These are phyloP conservation scores for Teunomyces stri DNA, from an alignment of 805 yeast species.

Conservation along the genomic window DNA sequence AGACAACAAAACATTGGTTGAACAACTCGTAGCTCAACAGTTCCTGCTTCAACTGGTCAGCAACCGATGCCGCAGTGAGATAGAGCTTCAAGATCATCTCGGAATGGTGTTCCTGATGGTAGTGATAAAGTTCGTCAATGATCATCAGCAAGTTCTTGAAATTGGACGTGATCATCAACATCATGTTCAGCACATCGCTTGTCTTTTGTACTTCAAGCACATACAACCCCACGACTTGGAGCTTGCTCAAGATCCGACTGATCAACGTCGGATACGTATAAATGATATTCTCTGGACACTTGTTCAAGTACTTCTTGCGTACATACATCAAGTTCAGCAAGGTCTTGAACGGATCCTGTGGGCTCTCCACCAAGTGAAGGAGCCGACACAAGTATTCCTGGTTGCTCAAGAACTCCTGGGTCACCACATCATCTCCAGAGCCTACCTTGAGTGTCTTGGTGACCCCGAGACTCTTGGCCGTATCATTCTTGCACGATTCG, in stretches of 20 bases:
- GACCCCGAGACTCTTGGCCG: constrained; percentile 41
- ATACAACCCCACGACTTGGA: constrained; percentile 44
- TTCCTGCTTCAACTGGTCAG: constrained; percentile 72
- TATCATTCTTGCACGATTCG: constrained; percentile 27
- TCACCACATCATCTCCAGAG: constrained; percentile 23
- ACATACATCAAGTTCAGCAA: constrained; percentile 34
- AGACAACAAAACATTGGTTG: constrained; percentile 81
- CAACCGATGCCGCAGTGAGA: constrained; percentile 66
- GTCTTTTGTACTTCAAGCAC: constrained; percentile 30
- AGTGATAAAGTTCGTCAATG: constrained; percentile 60
- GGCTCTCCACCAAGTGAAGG: constrained; percentile 58
- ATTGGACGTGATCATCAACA: constrained; percentile 42
- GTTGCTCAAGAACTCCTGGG: constrained; percentile 39
- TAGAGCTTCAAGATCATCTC: constrained; percentile 48
- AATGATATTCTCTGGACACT: constrained; percentile 54
- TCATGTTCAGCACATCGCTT: constrained; percentile 20
- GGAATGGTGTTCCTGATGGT: constrained; percentile 30
- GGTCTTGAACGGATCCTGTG: constrained; percentile 38
- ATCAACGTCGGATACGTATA: constrained; percentile 78
- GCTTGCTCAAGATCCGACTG: constrained; percentile 55
- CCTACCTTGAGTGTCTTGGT: constrained; percentile 29
- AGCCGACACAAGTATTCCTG: constrained; percentile 69
- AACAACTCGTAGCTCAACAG: constrained; percentile 84
- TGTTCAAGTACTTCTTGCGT: constrained; percentile 45
- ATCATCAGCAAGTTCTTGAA: constrained; percentile 73